Evolutionary conservation across 148 eudicot genomes (phyloP).

Genomic region (Camellia lanceoleosa): DNA sequence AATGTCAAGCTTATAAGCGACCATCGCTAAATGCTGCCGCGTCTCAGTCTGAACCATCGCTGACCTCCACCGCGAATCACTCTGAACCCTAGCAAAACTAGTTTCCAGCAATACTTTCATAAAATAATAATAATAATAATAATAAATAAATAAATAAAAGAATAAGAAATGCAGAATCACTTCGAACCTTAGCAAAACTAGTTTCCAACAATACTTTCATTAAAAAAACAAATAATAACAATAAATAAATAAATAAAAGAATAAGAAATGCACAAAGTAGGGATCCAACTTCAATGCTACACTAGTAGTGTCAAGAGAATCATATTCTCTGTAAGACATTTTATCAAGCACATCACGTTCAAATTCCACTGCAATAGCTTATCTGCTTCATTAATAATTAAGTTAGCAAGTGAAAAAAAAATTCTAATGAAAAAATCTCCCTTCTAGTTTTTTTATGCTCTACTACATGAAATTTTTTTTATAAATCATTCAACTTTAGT

Average conservation of each 20-base stretch:
- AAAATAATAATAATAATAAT: too few species aligned
- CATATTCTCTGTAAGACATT: conserved; percentile 20
- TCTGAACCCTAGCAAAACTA: neutral
- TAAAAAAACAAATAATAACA: too few species aligned
- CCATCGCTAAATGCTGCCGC: too few species aligned
- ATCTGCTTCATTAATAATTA: neutral
- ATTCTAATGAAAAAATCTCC: neutral
- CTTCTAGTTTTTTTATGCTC: neutral
- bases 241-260: neutral
- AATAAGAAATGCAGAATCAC: neutral
- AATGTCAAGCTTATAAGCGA: too few species aligned
- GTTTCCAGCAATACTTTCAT: neutral
- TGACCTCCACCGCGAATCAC: too few species aligned
- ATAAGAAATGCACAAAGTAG: neutral
- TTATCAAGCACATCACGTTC: conserved; percentile 32
- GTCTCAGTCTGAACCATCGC: too few species aligned
- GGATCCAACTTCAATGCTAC: conserved; percentile 6
- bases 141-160: neutral
- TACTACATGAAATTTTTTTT: too few species aligned
- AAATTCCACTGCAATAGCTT: neutral
- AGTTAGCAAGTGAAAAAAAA: neutral
- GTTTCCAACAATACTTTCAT: neutral
- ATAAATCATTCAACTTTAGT: too few species aligned
- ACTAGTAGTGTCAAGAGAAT: neutral
- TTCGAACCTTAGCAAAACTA: neutral